Base-by-base conservation (phyloP, 306 rosid species). In the Acacia crassicarpa region DNA sequence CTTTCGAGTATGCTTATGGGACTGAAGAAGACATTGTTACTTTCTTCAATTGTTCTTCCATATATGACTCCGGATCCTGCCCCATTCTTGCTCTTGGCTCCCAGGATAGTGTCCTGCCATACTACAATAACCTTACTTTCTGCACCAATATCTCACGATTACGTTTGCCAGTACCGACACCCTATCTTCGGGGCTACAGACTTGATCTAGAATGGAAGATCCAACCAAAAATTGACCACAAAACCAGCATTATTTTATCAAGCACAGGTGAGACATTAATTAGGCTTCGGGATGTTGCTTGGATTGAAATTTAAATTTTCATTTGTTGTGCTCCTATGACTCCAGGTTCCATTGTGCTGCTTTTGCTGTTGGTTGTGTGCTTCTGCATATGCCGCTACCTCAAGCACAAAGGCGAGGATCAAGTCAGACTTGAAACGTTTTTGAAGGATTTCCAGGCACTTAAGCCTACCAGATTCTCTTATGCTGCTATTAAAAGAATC, bases 381-480 rank as follows among this genome's bases (percentile, higher is more conserved):
- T 7, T n/a, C 33, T 25, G 0, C 3, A 4, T 66, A 15, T 80
- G 56, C 54, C 1, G 35, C n/a, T 20, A 61, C 33, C 41, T 54
- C 20, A 30, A 58, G 56, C 27, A 13, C 59, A 78, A 76, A 58
- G 82, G 51, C 67, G 86, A 84, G 32, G 85, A 86, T 14, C 78
- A 84, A 22, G 62, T 35, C 0, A 84, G 83, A 65, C 75, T 86
- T 0, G 83, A 85, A 49, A 79, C 44, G 3, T 88, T 86, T 48
- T 68, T 86, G 77, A 80, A 86, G 71, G 85, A 86, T 23, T 83
- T 83, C 14, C 58, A 68, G 16, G 84, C 83, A 67, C 63, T 76
- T 35, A 86, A 82, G 27, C 88, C 89, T 1, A 45, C 88, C 0
- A 82, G 91, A 67, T 83, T 78, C 70, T 83, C 86, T 11, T 85